These are phyloP conservation scores for Coemansia sp. DNA, from an alignment of 192 early-diverging fungal genomes.

Conservation along the genomic window DNA sequence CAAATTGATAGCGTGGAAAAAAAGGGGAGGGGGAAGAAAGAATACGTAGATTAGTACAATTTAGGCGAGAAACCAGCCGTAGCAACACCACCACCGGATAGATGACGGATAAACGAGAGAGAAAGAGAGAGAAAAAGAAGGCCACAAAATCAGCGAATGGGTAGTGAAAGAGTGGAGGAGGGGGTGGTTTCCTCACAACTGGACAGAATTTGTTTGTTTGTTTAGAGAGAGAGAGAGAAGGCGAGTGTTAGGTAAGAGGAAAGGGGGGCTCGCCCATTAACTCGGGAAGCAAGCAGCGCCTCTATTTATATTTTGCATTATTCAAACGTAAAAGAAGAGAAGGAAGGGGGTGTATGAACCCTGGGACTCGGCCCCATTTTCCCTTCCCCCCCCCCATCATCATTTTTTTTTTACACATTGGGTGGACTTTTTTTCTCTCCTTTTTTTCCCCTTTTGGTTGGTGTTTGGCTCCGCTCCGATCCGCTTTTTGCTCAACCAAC, in stretches of 20 bases:
- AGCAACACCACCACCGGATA: background rate
- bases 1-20: background rate
- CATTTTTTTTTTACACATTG: no score
- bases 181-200: no score
- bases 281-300: background rate
- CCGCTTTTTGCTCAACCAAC: no score
- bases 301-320: background rate
- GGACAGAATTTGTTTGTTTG: conserved; percentile 1
- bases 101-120: background rate
- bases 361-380: background rate
- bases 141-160: background rate
- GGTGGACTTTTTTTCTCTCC: no score
- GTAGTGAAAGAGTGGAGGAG: background rate
- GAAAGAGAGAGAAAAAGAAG: no score
- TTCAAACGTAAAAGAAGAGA: background rate
- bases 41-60: background rate
- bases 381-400: background rate
- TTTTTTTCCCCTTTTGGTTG: no score
- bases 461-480: no score
- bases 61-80: background rate
- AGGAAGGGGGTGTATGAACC: background rate
- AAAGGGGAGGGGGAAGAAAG: background rate
- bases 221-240: background rate
- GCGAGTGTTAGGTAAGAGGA: no score
- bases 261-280: background rate